These are phyloP conservation scores for Rutidosis leptorrhynchoides DNA, from an alignment of 129 eudicot species.

Conservation along the genomic window DNA sequence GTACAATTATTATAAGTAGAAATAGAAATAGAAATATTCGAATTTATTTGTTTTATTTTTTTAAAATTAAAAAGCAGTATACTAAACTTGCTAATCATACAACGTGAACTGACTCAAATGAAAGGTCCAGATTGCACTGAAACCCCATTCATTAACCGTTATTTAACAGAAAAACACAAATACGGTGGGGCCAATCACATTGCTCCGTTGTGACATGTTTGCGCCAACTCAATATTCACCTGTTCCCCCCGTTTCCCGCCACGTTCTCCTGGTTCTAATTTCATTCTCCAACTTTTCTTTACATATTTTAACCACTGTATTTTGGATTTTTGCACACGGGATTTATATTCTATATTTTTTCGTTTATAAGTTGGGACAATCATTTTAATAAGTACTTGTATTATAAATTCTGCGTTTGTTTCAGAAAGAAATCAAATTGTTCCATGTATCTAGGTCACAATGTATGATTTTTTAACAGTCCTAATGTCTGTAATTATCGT, in stretches of 20 bases:
- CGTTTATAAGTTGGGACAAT: too few species aligned
- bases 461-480: too few species aligned
- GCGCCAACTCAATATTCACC: conserved; percentile 16
- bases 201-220: conserved; percentile 46
- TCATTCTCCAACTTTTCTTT: neutral
- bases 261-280: conserved; percentile 4
- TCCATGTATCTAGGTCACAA: too few species aligned
- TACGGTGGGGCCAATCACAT: conserved; percentile 54
- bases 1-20: too few species aligned
- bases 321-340: neutral
- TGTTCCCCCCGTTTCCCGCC: conserved; percentile 17
- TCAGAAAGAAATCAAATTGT: too few species aligned
- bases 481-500: too few species aligned
- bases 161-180: neutral
- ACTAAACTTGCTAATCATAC: neutral
- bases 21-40: neutral
- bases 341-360: too few species aligned
- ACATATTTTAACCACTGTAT: neutral
- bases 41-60: neutral
- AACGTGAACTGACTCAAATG: neutral
- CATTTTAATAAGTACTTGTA: neutral
- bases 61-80: too few species aligned
- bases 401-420: too few species aligned
- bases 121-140: conserved; percentile 5
- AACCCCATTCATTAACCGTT: conserved; percentile 1